These are phyloP conservation scores for Pseudogymnoascus sp. DNA, from an alignment of 2,329 filamentous ascomycete species.

Conservation along the genomic window DNA sequence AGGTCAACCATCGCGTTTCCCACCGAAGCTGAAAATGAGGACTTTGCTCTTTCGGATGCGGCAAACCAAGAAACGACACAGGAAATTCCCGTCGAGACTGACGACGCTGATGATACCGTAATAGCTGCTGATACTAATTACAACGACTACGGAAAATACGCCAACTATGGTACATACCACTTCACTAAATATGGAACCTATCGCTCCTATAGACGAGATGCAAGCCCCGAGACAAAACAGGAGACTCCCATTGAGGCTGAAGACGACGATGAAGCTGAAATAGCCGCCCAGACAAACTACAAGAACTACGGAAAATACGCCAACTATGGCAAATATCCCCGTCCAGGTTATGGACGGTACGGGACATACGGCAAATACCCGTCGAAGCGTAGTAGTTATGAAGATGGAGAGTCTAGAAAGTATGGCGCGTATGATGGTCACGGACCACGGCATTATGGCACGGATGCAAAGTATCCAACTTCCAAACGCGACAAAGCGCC, in stretches of 20 bases:
- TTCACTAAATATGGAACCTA: background rate
- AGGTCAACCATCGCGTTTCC: background rate
- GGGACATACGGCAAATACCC: no score
- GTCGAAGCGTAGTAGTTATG: no score
- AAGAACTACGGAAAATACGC: background rate
- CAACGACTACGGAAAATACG: background rate
- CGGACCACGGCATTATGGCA: no score
- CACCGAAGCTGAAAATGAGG: background rate
- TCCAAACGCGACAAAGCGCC: background rate
- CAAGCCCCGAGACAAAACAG: background rate
- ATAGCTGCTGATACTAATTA: background rate
- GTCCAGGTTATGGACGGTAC: no score
- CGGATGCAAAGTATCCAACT: no score
- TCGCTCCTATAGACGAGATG: background rate
- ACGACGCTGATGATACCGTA: background rate
- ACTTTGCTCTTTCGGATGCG: background rate
- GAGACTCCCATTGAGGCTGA: background rate
- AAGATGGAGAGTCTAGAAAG: no score
- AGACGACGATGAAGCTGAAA: background rate
- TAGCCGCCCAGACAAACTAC: background rate
- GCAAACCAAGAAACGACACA: background rate
- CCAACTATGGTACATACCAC: background rate
- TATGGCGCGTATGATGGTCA: no score
- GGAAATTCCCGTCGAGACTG: background rate
- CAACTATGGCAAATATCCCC: background rate